Evolutionary conservation across 1,139 yeast genomes (phyloP), one percentile per base, ranked within the genome.

Genomic region (Geotrichum restrictum): DNA sequence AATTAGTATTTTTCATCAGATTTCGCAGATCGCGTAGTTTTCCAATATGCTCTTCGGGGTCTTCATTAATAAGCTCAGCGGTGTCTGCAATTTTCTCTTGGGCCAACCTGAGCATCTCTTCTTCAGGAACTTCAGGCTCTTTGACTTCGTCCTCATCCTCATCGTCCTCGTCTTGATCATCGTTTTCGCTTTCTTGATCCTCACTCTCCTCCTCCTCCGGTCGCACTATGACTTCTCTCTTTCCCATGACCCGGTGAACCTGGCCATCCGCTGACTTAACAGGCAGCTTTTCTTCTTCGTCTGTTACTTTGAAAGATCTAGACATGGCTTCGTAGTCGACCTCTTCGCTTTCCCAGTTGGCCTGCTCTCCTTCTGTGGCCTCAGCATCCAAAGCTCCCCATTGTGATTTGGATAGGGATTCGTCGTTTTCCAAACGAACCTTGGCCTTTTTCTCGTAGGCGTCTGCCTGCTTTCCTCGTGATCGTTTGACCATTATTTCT

Each of bases 81-180:
- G 85, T 69, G 14, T 79, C 83, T 0, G 98, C 96, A 33, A 93
- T 79, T 56, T 85, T 88, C 69, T 89, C 98, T 62, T 89, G 88
- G 48, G 87, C 75, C 57, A 77, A 76, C 16, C 76, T 61, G 34
- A 87, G 36, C 18, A 93, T 79, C 56, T 85, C 88, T 69, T 89
- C 97, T 61, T 89, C 87, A 48, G 87, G 74, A 55, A 77, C 76
- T 18, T 76, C 56, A 10, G 60, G 65, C 31, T 60, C 63, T 16
- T 60, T 65, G 3, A 60, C 65, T n/a, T 58, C 62, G 11, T 51
- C 60, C 14, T 61, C 63, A 14, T 42, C 45, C 13, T 59, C 64
- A 6, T 54, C 52, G 10, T 57, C 60, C 11, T 54, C 54, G 5
- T 47, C 46, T 21, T 31, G 27, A 14, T 41, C 48, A 7, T 37